Percentiles rank a stretch among this genome's conserved stretches.
phyloP scores from a whole-genome alignment of 108 stramenopile species.

The Discostella pseudostelligera region DNA sequence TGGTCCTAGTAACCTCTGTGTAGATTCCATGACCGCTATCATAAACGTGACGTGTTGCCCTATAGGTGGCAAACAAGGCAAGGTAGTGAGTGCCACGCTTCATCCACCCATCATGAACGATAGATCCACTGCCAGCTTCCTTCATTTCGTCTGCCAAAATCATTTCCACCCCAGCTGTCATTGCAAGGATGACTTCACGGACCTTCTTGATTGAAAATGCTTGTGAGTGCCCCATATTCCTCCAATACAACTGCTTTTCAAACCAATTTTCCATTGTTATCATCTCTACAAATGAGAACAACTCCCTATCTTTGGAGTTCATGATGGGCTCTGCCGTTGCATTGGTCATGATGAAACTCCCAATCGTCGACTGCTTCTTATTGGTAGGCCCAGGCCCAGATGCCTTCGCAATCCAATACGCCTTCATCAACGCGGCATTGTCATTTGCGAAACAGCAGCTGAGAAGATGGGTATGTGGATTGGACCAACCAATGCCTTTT shows the following conservation, averaged over 20 bases:
- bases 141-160: conserved; percentile 9
- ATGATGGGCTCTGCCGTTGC: too few species aligned
- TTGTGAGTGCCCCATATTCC: background rate
- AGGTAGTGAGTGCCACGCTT: conserved; percentile 14
- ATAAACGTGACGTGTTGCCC: background rate
- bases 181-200: background rate
- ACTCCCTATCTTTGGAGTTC: background rate
- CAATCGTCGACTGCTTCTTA: too few species aligned
- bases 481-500: too few species aligned
- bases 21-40: background rate
- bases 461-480: too few species aligned
- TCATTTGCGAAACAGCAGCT: too few species aligned
- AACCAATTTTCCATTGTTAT: conserved; percentile 5
- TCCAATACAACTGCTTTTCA: conserved; percentile 1
- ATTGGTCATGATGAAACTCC: too few species aligned
- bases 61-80: conserved; percentile 6
- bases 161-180: conserved; percentile 3
- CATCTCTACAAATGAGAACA: conserved; percentile 12
- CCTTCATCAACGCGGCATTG: too few species aligned
- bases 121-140: conserved; percentile 3
- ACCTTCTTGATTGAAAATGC: background rate
- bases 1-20: background rate
- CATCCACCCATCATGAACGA: conserved; percentile 25
- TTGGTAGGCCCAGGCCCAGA: too few species aligned
- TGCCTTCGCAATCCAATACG: too few species aligned